Base-by-base conservation (phyloP, 306 rosid genomes). In the Nissolia schottii region DNA sequence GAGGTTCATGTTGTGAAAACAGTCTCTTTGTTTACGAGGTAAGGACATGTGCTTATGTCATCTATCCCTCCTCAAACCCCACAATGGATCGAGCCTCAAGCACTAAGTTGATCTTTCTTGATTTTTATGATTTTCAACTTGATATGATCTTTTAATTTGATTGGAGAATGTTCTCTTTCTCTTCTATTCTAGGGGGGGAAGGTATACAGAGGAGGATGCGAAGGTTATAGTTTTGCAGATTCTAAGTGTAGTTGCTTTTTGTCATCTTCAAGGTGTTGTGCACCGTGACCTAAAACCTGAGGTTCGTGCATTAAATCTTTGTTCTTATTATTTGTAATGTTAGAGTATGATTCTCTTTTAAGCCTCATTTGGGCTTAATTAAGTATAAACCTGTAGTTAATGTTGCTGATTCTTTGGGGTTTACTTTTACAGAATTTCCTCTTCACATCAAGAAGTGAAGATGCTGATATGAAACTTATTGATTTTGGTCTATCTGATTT, bases 251-350 rank as follows among this genome's bases (percentile, higher is more conserved):
- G 99, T 92, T 78, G 92, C 99, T 41, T 92, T 89, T 81, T 95
- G 99, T 87, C 99, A 95, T 88, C 91, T 95, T 78, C 99, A 95
- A 92, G 99, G 99, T 35, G 97, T 95, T 71, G 99, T 95, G 78
- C 99, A 95, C 79, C 99, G 99, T 28, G 99, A 95, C 85, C 79
- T 95, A 80, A 95, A 95, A 62, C 99, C 99, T 16, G 99, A 95
- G 99, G 99, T 95, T 75, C 70, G 86, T 68, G 70, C 83, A 75
- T 68, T 70, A 43, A 32, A 76, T 66, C 70, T 46, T 32, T 27
- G 35, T 56, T 45, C 13, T 7, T n/a, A 46, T 54, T 63, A 71
- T 16, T 59, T 71, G 16, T 82, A 11, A 28, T 70, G 45, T 54
- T 64, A 11, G 3, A 63, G 35, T 77, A 45, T 31, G 2, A 11